Percentiles rank a stretch among this genome's conserved stretches.
Evolutionary conservation across 345 rosid species (phyloP).

Genomic region (Acer negundo): DNA sequence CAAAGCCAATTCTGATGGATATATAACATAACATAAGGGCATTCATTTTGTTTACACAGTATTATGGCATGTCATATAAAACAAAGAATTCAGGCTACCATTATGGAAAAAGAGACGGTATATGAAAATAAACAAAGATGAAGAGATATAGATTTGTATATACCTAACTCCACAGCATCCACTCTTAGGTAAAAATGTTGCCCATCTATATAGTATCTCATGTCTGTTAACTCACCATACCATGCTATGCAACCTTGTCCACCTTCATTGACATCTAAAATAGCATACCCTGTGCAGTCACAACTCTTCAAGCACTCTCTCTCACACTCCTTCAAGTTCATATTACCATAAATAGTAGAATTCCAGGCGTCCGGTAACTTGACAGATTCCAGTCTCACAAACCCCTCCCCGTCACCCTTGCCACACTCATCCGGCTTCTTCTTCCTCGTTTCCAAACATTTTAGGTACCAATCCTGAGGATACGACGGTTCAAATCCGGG

Average conservation of each 20-base stretch:
- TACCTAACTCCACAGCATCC: conserved; percentile 1
- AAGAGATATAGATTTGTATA: too few species aligned
- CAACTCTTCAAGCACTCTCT: conserved; percentile 6
- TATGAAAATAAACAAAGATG: too few species aligned
- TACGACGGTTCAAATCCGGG: too few species aligned
- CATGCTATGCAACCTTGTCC: neutral
- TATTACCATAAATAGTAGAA: neutral
- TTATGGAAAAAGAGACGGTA: too few species aligned
- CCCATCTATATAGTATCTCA: conserved; percentile 5
- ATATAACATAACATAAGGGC: too few species aligned
- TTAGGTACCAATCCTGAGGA: too few species aligned
- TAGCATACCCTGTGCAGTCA: conserved; percentile 3
- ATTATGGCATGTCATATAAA: too few species aligned
- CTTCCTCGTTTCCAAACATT: too few species aligned
- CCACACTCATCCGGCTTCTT: neutral
- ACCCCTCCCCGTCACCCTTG: conserved; percentile 8
- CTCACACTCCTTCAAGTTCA: conserved; percentile 10
- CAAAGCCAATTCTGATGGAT: too few species aligned
- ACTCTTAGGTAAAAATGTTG: conserved; percentile 5
- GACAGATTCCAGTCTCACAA: neutral
- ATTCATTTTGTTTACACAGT: too few species aligned
- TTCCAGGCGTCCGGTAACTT: conserved; percentile 1
- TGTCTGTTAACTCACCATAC: conserved; percentile 10
- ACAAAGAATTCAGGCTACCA: too few species aligned
- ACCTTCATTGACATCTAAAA: neutral